Base-by-base conservation (phyloP, 371 early-diverging fungal genomes). In the Mucor indicus region DNA sequence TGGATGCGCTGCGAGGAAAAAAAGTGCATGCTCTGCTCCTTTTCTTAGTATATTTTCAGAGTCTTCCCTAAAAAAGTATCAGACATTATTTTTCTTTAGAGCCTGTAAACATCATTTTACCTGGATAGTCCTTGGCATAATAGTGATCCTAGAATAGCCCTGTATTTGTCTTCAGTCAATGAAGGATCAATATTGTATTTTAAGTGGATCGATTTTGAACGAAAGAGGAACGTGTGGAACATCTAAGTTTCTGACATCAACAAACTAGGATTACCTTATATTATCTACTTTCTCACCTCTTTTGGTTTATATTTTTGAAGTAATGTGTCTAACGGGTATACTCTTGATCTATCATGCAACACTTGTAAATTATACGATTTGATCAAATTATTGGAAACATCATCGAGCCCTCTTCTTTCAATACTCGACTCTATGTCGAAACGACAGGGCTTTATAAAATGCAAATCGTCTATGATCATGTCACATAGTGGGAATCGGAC, bases 391-490 rank as follows among this genome's bases (percentile, higher is more conserved):
- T 43, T 21, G 8, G 60, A 50, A 4, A 60, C 42, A n/a, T 60
- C 43, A 8, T 55, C 48, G 11, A 60, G 11, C 1, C 60, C 60
- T 33, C 51, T 36, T 19, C 43, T 40, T 3, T 60, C 16, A 16
- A 60, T 55, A 15, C 29, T 50, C 1, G 35, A 22, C 1, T 39
- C 38, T 2, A 43, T 19, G 29, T 55, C 24, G 8, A 15, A 6
- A n/a, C 21, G 41, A 11, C 45, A 42, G 11, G 60, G 51, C 2
- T 35, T 29, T 2, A 44, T 48, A 38, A 55, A 55, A 20, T 60
- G 60, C 1, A 60, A n/a, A 38, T 60, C 60, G 44, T 60, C 60
- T 13, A 60, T 2, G 8, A 38, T 42, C 35, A 55, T 38, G 11
- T 47, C 42, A 11, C 38, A 36, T 1, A 55, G 38, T 12, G 60